These are phyloP conservation scores for Sporisorium exsertum DNA, from an alignment of 1,284 basidiomycete genomes.

Conservation along the genomic window DNA sequence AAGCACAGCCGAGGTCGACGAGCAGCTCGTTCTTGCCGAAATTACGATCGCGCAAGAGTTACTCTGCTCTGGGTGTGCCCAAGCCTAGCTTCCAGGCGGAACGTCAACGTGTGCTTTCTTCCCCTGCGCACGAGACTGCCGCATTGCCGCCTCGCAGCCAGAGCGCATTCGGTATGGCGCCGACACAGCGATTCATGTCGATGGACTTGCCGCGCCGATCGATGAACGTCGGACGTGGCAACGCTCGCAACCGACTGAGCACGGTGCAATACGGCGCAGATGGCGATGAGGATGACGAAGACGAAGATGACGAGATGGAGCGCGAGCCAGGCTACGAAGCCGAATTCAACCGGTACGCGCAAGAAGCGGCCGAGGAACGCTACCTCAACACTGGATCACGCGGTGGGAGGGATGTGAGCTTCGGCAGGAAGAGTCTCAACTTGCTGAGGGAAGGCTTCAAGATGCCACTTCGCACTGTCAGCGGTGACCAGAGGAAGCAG, in stretches of 20 bases:
- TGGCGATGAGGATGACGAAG: slow-evolving; percentile 26
- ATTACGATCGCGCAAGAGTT: slow-evolving; percentile 36
- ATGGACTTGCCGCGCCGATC: slow-evolving; percentile 40
- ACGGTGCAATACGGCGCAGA: slow-evolving; percentile 23
- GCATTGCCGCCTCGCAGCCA: slow-evolving; percentile 45
- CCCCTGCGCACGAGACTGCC: slow-evolving; percentile 22
- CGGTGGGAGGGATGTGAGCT: slow-evolving; percentile 29
- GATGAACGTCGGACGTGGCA: slow-evolving; percentile 29
- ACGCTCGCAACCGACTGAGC: slow-evolving; percentile 18
- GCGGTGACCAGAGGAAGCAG: slow-evolving; percentile 13
- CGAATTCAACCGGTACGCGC: slow-evolving; percentile 44
- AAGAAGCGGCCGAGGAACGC: slow-evolving; percentile 32
- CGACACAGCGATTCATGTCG: slow-evolving; percentile 43
- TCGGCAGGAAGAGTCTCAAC: slow-evolving; percentile 49
- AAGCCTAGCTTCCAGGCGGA: slow-evolving; percentile 36
- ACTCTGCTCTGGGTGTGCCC: slow-evolving; percentile 32
- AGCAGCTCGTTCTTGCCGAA: slow-evolving; percentile 24
- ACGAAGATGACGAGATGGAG: slow-evolving; percentile 49
- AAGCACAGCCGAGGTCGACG: not conserved
- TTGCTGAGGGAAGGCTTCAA: slow-evolving; percentile 39
- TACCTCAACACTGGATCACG: slow-evolving; percentile 3
- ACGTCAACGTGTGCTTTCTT: slow-evolving; percentile 44
- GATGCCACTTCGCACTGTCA: slow-evolving; percentile 25
- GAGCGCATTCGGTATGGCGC: slow-evolving; percentile 51
- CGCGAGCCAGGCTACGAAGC: slow-evolving; percentile 44